Base-by-base conservation (phyloP, 345 rosid species). In the Brassica incana region DNA sequence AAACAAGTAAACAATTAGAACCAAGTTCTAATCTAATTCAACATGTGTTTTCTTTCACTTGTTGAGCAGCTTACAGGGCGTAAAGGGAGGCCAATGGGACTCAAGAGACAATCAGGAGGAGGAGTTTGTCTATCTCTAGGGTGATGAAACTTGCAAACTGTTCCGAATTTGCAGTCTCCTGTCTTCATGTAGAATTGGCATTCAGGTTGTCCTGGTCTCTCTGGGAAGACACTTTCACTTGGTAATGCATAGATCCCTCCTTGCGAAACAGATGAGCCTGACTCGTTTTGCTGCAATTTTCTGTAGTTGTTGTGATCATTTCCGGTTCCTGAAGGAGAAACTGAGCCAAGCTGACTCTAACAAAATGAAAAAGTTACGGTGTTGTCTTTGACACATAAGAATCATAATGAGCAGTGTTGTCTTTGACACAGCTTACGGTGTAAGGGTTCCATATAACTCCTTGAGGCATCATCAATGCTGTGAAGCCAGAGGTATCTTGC, bases 121-220 rank as follows among this genome's bases (percentile, higher is more conserved):
- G 99, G 99, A 82, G 90, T 82, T 75, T 88, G 83, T 83, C 99
- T 87, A 69, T 96, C 95, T 81, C 98, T 88, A 67, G 99, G 99
- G 80, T 96, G 99, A 81, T 96, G 98, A 79, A 90, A 96, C 73
- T 86, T 88, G 81, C 99, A 96, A 69, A 96, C 97, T 40, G 95
- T 90, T 74, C 99, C 99, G 69, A 93, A 96, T 83, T 93, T 96
- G 84, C 98, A 96, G 76, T 92, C 97, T 15, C 99, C 99, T 9
- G 98, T 96, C 88, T 96, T 93, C 91, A 93, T 87, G 87, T 96
- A 96, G 87, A 92, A 93, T 84, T 90, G 92, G 78, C 99, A 93
- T 76, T 96, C 97, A 0, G 92, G 94, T 79, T 92, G 97, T 73
- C 97, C 97, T 0, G 97, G 98, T 89, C 99, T 88, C 86, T 96